Percentiles rank a stretch among this genome's conserved stretches.
These are phyloP conservation scores for Knoxdaviesia capensis DNA, from an alignment of 2,329 filamentous ascomycete genomes.

Conservation along the genomic window DNA sequence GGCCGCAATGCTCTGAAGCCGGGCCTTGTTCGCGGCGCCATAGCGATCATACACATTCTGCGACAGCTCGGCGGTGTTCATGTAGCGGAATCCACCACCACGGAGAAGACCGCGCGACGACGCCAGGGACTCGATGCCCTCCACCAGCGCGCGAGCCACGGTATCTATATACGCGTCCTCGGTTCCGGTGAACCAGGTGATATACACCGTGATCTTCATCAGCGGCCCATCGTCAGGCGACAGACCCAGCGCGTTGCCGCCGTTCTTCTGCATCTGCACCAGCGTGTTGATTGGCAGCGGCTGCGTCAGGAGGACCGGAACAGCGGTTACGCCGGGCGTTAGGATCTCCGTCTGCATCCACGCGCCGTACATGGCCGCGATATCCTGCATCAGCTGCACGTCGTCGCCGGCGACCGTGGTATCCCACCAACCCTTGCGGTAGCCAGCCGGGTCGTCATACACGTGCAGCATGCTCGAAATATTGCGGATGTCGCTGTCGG, in stretches of 20 bases:
- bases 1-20: slow-evolving; percentile 10
- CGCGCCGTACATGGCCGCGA: slow-evolving; percentile 11
- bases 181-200: slow-evolving; percentile 7
- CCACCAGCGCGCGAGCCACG: slow-evolving; percentile 6
- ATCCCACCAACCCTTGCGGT: not conserved
- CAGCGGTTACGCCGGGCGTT: not conserved
- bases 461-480: not conserved
- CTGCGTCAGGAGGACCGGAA: slow-evolving; percentile 15
- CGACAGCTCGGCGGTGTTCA: slow-evolving; percentile 20
- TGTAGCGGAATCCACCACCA: slow-evolving; percentile 12
- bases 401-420: slow-evolving; percentile 10
- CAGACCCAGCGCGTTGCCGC: slow-evolving; percentile 17
- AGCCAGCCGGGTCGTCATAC: not conserved
- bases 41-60: slow-evolving; percentile 19
- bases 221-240: slow-evolving; percentile 9
- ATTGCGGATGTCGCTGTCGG: not conserved
- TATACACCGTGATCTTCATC: slow-evolving; percentile 7
- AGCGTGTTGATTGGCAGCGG: slow-evolving; percentile 18
- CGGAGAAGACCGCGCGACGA: not conserved
- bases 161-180: slow-evolving; percentile 7
- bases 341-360: slow-evolving; percentile 12
- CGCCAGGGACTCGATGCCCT: slow-evolving; percentile 6
- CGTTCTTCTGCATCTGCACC: slow-evolving; percentile 14
- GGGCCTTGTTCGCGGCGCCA: slow-evolving; percentile 15
- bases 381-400: slow-evolving; percentile 7